Conservation (phyloP, 176 grass and related monocot species). For the Musa itinerans region DNA sequence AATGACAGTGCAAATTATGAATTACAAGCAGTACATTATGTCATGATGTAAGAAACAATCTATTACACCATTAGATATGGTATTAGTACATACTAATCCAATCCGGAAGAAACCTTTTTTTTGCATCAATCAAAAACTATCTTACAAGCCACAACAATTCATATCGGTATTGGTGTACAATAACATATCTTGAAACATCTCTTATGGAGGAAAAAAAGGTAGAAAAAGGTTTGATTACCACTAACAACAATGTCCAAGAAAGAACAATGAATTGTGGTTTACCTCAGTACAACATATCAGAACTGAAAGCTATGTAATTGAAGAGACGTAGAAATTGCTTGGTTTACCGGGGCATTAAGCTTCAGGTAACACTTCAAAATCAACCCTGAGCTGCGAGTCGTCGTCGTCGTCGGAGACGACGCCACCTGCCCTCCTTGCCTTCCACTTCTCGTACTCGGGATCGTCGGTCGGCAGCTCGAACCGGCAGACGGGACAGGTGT, state of each 20-base stretch:
- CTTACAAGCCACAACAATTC: slow-evolving; percentile 2
- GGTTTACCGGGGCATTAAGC: background rate
- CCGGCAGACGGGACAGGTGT: slow-evolving; percentile 14
- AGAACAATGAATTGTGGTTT: background rate
- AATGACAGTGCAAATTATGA: no score
- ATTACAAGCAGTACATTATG: no score
- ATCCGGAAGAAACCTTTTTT: background rate
- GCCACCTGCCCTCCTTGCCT: background rate
- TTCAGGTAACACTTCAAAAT: slow-evolving; percentile 13
- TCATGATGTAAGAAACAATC: no score
- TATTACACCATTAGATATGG: no score
- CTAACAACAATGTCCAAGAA: background rate
- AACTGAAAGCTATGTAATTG: background rate
- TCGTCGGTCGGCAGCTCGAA: slow-evolving; percentile 10
- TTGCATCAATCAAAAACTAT: background rate
- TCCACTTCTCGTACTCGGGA: slow-evolving; percentile 17
- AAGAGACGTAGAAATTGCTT: background rate
- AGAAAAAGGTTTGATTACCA: background rate
- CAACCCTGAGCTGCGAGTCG: background rate
- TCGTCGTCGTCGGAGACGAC: background rate
- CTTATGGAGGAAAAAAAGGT: background rate
- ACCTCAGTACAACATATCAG: background rate
- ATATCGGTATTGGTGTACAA: background rate
- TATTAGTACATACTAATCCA: no score
- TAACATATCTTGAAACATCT: background rate